phyloP scores from a whole-genome alignment of 2,329 filamentous ascomycete species.

The Grosmannia serpens region DNA sequence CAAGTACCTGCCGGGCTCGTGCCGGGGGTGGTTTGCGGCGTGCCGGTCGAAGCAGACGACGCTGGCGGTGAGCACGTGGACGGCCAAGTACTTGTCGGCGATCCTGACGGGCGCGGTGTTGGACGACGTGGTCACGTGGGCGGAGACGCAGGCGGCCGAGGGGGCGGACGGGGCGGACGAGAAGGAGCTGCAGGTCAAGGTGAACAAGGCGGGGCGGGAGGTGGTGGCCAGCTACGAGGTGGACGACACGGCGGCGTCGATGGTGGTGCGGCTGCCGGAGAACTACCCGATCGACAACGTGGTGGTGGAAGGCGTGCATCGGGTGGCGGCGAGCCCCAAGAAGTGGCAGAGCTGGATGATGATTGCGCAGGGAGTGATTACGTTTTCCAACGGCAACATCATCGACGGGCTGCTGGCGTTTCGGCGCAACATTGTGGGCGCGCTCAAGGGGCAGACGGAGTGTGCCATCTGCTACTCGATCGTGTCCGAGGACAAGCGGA shows the following conservation, averaged over 20 bases:
- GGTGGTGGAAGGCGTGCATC: slow-evolving; percentile 62
- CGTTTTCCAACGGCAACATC: slow-evolving; percentile 81
- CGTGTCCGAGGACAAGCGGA: slow-evolving; percentile 74
- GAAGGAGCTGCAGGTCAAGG: slow-evolving; percentile 52
- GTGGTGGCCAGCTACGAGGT: slow-evolving; percentile 76
- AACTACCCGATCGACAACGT: slow-evolving; percentile 77
- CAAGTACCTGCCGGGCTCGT: slow-evolving; percentile 64
- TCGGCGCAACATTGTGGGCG: slow-evolving; percentile 74
- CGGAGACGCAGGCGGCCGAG: slow-evolving; percentile 36
- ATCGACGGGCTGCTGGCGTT: slow-evolving; percentile 81
- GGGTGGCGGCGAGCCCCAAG: slow-evolving; percentile 78
- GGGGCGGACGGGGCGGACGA: slow-evolving; percentile 26
- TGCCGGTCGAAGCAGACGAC: slow-evolving; percentile 72
- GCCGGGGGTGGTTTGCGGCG: slow-evolving; percentile 75
- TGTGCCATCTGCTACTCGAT: slow-evolving; percentile 97
- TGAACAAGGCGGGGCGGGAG: slow-evolving; percentile 60
- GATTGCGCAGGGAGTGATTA: slow-evolving; percentile 83
- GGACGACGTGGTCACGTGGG: slow-evolving; percentile 58
- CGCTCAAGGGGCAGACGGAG: slow-evolving; percentile 84
- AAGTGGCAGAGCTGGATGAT: slow-evolving; percentile 91
- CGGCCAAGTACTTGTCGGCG: slow-evolving; percentile 69
- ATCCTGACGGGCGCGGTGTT: slow-evolving; percentile 55
- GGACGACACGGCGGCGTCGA: slow-evolving; percentile 74
- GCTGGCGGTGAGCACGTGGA: slow-evolving; percentile 72
- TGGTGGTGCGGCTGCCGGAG: slow-evolving; percentile 68